phyloP scores from a whole-genome alignment of 331 rosid species.

The Cydonia oblonga region DNA sequence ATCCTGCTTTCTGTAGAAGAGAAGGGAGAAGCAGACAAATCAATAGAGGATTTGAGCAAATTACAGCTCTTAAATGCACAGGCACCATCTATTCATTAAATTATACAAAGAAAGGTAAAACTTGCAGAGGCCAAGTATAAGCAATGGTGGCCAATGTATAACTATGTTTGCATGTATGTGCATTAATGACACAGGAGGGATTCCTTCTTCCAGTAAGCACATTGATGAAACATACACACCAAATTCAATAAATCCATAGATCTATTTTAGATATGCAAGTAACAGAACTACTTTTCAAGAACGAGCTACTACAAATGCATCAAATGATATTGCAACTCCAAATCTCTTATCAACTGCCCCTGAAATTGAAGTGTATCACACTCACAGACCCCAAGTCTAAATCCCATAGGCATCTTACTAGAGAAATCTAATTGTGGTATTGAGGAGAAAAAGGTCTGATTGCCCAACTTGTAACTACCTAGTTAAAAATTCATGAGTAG shows the following conservation, averaged over 20 bases:
- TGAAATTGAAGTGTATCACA: not conserved
- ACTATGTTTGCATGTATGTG: not conserved
- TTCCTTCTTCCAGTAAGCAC: not conserved
- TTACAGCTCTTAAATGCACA: not conserved
- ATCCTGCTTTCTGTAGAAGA: conserved; percentile 68
- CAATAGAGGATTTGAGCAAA: not conserved
- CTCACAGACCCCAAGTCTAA: not conserved
- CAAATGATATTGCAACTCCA: not conserved
- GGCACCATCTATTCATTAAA: not conserved
- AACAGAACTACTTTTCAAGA: not conserved
- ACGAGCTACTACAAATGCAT: too few relatives aligned
- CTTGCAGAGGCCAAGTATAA: not conserved
- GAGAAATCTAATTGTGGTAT: not conserved
- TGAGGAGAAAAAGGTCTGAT: not conserved
- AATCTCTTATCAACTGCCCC: not conserved
- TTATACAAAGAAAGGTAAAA: not conserved
- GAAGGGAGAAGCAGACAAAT: not conserved
- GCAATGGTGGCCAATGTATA: not conserved
- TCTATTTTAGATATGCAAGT: not conserved
- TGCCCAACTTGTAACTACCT: not conserved
- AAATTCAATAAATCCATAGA: not conserved
- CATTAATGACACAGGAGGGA: not conserved
- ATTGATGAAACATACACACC: not conserved
- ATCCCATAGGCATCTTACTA: not conserved
- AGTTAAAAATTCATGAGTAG: not conserved